These are phyloP conservation scores for Trichoderma sp. DNA, from an alignment of 2,329 filamentous ascomycete species.

Conservation along the genomic window DNA sequence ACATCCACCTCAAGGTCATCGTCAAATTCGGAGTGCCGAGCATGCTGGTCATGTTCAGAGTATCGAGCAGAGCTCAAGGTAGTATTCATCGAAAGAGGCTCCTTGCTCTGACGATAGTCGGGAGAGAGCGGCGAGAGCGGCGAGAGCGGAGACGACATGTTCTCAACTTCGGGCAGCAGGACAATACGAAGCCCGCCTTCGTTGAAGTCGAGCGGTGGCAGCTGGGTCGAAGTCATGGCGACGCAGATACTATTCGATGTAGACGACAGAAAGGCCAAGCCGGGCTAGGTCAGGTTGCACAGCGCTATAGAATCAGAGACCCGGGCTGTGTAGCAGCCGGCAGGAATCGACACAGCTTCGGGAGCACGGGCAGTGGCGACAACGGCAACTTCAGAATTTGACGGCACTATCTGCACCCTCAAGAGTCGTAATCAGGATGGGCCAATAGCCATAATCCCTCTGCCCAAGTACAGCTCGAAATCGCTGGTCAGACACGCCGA, in stretches of 20 bases:
- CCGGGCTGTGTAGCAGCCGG: not conserved
- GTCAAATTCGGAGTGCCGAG: slow-evolving; percentile 8
- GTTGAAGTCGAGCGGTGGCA: slow-evolving; percentile 36
- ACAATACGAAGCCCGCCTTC: slow-evolving; percentile 36
- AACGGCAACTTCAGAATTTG: not conserved
- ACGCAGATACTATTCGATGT: not conserved
- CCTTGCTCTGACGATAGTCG: slow-evolving; percentile 5
- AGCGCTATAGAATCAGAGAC: not conserved
- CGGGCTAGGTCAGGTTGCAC: not conserved
- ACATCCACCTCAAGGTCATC: slow-evolving; percentile 22
- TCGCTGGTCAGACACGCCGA: not conserved
- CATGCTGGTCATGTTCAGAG: not conserved
- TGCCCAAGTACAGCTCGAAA: not conserved
- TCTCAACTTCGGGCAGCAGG: slow-evolving; percentile 31
- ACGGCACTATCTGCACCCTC: slow-evolving; percentile 14
- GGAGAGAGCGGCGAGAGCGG: slow-evolving; percentile 16
- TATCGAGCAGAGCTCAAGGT: slow-evolving; percentile 24
- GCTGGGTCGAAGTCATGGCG: slow-evolving; percentile 35
- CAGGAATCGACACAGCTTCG: not conserved
- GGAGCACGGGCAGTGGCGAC: not conserved
- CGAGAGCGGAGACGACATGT: slow-evolving; percentile 9
- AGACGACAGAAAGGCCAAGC: not conserved
- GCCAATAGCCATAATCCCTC: slow-evolving; percentile 22
- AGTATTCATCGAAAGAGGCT: not conserved
- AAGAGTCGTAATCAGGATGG: slow-evolving; percentile 4